Evolutionary conservation across 1,284 basidiomycete species (phyloP), one percentile per base, ranked within the genome.

Genomic region (Filobasidium uniguttulatum): DNA sequence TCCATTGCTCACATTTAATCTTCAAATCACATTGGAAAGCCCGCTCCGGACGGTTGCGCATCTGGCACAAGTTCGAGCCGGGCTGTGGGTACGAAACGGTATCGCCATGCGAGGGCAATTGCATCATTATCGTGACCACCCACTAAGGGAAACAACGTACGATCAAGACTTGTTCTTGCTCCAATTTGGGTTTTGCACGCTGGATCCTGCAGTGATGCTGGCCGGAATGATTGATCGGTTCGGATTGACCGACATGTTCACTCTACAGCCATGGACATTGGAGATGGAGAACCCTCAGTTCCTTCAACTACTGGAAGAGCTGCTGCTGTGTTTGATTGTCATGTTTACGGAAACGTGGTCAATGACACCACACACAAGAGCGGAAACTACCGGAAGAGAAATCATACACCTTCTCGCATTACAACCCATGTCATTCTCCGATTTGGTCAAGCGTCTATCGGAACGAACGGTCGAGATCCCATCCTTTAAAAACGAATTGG

Each of bases 81-180:
- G 91, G 2, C 76, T 97, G 19, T 99, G 94, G 94, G 91, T 96
- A 3, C 83, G 93, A 48, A 99, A 99, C 59, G 94, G 94, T 2
- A 87, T 90, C 59, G 85, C 85, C 5, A 91, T 98, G 58, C 82
- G 93, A 2, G 87, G 88, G 1, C 94, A 98, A 65, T 76, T 91
- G n/a, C 75, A 93, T 49, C 91, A 98, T 66, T 99, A 98, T 66
- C 83, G 90, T 36, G 93, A 98, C 65, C 89, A 89, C 64, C 85
- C 85, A 76, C 78, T 97, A 48, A 82, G 93, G 25, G 94, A 97
- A 66, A 77, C 89, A 9, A 97, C 93, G 63, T 91, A 93, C 65
- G 93, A 98, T 67, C 90, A 97, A 65, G 93, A 98, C 59, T 73
- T 98, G 25, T 94, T 83, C 73, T 78, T 97, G 53, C 74, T 98